Percentiles rank a stretch among this genome's conserved stretches.
Conservation (phyloP, 768 basidiomycete species). For the Suillus ampliporus region DNA sequence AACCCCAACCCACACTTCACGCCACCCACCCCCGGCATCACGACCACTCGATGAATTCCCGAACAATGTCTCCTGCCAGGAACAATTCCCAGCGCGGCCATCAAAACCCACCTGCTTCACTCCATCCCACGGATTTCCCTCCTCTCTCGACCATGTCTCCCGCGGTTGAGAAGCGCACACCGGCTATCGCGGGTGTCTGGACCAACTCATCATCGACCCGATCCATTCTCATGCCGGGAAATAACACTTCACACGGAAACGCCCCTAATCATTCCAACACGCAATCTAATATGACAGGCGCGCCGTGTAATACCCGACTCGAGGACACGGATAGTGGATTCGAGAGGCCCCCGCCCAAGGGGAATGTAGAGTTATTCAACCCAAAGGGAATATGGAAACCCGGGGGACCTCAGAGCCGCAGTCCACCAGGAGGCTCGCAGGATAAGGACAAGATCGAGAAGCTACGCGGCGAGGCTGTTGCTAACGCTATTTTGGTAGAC, state of each 20-base stretch:
- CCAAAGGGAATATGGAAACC: constrained; percentile 38
- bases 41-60: constrained; percentile 48
- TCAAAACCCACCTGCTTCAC: constrained; percentile 43
- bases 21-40: constrained; percentile 55
- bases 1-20: constrained; percentile 73
- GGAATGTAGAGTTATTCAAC: constrained; percentile 44
- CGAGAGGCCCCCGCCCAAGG: constrained; percentile 56
- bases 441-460: constrained; percentile 39
- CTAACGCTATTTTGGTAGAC: constrained; percentile 42
- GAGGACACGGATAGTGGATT: constrained; percentile 54
- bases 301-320: constrained; percentile 27
- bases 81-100: constrained; percentile 41
- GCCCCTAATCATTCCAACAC: constrained; percentile 46
- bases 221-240: constrained; percentile 53
- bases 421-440: constrained; percentile 20
- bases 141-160: constrained; percentile 58
- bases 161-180: constrained; percentile 56
- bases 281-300: constrained; percentile 15
- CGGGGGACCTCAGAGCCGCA: constrained; percentile 19
- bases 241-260: constrained; percentile 37
- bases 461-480: constrained; percentile 40
- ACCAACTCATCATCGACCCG: constrained; percentile 59
- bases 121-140: constrained; percentile 73
- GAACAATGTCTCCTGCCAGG: constrained; percentile 46
- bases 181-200: constrained; percentile 72